A percentile compares a stretch with the other conserved stretches of the same genome.
phyloP scores from a whole-genome alignment of 139 green algal species.

The Chlamydomonas sphaeroides region DNA sequence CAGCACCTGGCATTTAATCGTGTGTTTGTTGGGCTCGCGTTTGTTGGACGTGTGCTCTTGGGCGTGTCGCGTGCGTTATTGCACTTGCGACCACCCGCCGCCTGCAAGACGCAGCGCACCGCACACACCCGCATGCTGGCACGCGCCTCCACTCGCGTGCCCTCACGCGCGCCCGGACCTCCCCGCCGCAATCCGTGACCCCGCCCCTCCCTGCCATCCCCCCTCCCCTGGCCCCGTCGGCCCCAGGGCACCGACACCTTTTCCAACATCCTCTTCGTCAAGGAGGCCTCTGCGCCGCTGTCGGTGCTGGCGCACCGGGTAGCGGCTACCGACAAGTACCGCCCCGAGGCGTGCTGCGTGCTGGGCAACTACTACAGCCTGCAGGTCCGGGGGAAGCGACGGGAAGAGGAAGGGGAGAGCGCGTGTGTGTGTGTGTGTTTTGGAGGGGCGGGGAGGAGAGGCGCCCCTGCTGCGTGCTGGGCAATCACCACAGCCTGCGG shows the following conservation, averaged over 20 bases:
- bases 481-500: too few relatives aligned
- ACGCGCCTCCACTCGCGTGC: too few relatives aligned
- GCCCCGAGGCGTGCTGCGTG: conserved; percentile 93
- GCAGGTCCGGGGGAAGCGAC: conserved; percentile 57
- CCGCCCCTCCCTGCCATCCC: neutral
- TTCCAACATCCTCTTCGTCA: conserved; percentile 97
- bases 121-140: too few relatives aligned
- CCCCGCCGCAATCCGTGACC: too few relatives aligned
- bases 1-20: too few relatives aligned
- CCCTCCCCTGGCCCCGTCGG: neutral
- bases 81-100: too few relatives aligned
- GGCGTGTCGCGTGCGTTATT: too few relatives aligned
- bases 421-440: too few relatives aligned
- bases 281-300: conserved; percentile 81
- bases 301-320: conserved; percentile 86
- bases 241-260: conserved; percentile 93
- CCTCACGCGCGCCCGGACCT: neutral
- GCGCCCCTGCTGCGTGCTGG: neutral
- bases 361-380: conserved; percentile 99
- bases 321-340: conserved; percentile 87
- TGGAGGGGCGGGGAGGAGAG: neutral
- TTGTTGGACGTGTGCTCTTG: too few relatives aligned
- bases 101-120: neutral
- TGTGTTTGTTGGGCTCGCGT: too few relatives aligned
- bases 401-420: too few relatives aligned